Evolutionary conservation across 78 protist species (phyloP), one percentile per base, ranked within the genome.

Genomic region (Monocercomonoides exilis): DNA sequence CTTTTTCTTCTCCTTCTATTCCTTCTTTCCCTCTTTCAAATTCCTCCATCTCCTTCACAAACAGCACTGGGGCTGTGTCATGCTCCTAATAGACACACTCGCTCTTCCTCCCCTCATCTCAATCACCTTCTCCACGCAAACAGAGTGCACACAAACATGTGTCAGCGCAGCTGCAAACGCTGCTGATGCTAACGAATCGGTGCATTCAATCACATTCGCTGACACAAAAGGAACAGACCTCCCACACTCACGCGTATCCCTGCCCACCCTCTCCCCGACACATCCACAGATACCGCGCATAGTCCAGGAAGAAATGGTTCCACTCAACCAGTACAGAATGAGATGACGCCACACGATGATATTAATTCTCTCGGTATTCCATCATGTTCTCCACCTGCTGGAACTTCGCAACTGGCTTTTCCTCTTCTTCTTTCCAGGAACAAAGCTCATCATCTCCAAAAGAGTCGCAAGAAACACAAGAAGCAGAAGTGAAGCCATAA

Each of bases 11-110:
- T n/a, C n/a, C n/a, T n/a, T n/a, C n/a, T n/a, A n/a, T n/a, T n/a
- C n/a, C n/a, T n/a, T n/a, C n/a, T n/a, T n/a, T n/a, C n/a, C n/a
- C n/a, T n/a, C n/a, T n/a, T n/a, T n/a, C n/a, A n/a, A n/a, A n/a
- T n/a, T n/a, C n/a, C n/a, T 54, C 21, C 70, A 54, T 54, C 70
- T 54, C 70, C 70, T 54, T 54, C 70, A 54, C 70, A 54, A 54
- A 54, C 70, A 54, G 70, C 70, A 11, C 70, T 54, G 70, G 70
- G 21, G 21, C 70, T 54, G 70, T 54, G 11, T n/a, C n/a, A n/a
- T n/a, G n/a, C n/a, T n/a, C n/a, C n/a, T n/a, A n/a, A n/a, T n/a
- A n/a, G n/a, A n/a, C n/a, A n/a, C n/a, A n/a, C n/a, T n/a, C n/a
- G n/a, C n/a, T n/a, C n/a, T n/a, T n/a, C n/a, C n/a, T n/a, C n/a